Conservation (phyloP, 768 basidiomycete genomes). For the Dentipellis fragilis region DNA sequence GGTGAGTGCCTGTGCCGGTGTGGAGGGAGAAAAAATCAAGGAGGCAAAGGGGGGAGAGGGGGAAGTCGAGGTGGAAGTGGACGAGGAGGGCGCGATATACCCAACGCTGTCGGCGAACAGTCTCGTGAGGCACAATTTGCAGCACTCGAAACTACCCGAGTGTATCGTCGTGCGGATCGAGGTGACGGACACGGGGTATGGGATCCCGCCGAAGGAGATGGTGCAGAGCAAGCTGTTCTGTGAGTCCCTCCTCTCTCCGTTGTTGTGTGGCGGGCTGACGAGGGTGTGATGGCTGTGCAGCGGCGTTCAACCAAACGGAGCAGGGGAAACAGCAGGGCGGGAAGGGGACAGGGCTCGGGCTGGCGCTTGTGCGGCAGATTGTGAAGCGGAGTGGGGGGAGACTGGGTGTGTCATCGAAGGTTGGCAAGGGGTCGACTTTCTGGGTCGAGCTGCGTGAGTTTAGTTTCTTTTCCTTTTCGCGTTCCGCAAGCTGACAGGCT, state of each 20-base stretch:
- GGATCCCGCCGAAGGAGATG: conserved; percentile 58
- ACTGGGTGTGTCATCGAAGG: conserved; percentile 30
- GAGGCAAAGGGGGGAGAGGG: background rate
- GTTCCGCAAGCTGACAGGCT: background rate
- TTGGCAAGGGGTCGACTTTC: conserved; percentile 71
- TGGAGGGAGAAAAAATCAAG: background rate
- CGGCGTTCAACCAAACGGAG: conserved; percentile 72
- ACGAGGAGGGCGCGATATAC: background rate
- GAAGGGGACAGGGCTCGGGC: conserved; percentile 44
- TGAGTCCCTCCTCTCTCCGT: conserved; percentile 21
- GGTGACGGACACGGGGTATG: conserved; percentile 66
- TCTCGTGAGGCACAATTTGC: conserved; percentile 42
- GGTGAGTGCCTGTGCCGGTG: background rate
- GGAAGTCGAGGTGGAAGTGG: background rate
- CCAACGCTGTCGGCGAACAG: conserved; percentile 18
- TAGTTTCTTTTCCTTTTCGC: too few species aligned
- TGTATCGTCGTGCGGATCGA: conserved; percentile 78
- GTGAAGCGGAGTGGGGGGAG: conserved; percentile 40
- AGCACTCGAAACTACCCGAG: conserved; percentile 37
- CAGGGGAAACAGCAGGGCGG: conserved; percentile 59
- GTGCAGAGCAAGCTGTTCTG: conserved; percentile 62
- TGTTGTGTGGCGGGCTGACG: background rate
- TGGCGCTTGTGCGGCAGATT: conserved; percentile 44
- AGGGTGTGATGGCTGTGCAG: conserved; percentile 21
- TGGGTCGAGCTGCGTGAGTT: conserved; percentile 70